These are phyloP conservation scores for Vanderwaltozyma tropicalis DNA, from an alignment of 805 yeast species.

Conservation along the genomic window DNA sequence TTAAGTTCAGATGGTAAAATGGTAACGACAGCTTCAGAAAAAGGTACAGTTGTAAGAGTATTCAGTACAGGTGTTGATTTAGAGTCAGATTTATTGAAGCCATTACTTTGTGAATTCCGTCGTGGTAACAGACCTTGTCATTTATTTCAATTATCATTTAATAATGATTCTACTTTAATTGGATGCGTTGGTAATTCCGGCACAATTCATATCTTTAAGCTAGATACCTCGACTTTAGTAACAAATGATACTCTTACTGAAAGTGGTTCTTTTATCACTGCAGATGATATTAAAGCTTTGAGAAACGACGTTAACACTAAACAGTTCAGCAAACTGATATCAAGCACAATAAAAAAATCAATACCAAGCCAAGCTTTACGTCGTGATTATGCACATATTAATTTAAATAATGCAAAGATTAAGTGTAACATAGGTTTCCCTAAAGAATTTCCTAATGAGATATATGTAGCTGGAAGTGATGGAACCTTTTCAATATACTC, in stretches of 20 bases:
- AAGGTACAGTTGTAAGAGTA: constrained; percentile 62
- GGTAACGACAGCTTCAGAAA: constrained; percentile 58
- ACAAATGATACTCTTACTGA: constrained; percentile 6
- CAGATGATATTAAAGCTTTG: neutral
- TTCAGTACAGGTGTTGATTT: constrained; percentile 46
- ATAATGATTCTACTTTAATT: constrained; percentile 48
- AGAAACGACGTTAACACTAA: constrained; percentile 8
- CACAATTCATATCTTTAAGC: constrained; percentile 77
- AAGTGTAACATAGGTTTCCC: constrained; percentile 20
- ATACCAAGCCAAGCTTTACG: constrained; percentile 23
- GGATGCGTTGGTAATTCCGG: constrained; percentile 80
- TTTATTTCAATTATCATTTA: constrained; percentile 59
- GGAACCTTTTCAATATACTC: constrained; percentile 20
- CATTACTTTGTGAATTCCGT: constrained; percentile 43
- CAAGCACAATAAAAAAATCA: constrained; percentile 20
- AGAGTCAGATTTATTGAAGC: constrained; percentile 11
- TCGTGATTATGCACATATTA: constrained; percentile 24
- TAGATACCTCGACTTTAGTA: constrained; percentile 32
- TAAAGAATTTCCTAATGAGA: constrained; percentile 22
- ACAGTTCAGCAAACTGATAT: constrained; percentile 17
- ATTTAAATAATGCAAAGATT: neutral
- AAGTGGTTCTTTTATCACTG: neutral
- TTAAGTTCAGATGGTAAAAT: constrained; percentile 48
- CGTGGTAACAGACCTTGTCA: constrained; percentile 68
- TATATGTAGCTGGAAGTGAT: constrained; percentile 23